phyloP scores from a whole-genome alignment of 1,284 basidiomycete genomes.

The Cryptococcus amylolentus region DNA sequence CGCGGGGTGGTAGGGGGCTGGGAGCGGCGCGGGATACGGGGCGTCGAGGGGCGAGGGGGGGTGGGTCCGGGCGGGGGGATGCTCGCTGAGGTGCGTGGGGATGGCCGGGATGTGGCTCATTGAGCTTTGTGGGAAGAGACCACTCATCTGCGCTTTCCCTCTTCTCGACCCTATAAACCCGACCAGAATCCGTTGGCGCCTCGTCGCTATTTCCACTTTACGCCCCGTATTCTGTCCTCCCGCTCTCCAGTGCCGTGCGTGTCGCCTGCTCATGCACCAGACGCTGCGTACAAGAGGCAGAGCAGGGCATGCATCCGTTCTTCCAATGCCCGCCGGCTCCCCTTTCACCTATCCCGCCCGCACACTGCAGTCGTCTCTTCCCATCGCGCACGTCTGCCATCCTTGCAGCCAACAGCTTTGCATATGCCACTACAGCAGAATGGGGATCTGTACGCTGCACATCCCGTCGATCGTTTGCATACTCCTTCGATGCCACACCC shows the following conservation, averaged over 20 bases:
- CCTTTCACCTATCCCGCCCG: not conserved
- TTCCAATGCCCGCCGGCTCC: not conserved
- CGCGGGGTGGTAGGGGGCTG: not conserved
- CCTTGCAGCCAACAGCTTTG: no score
- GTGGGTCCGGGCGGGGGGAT: not conserved
- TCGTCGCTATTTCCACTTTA: not conserved
- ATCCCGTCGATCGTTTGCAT: no score
- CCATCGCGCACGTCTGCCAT: no score
- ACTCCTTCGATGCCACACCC: no score
- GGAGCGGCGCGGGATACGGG: not conserved
- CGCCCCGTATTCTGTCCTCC: not conserved
- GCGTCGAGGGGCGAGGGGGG: not conserved
- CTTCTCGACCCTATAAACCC: not conserved
- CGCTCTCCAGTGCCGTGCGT: not conserved
- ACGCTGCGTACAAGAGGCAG: not conserved
- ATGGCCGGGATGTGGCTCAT: slow-evolving; percentile 12
- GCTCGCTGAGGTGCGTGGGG: not conserved
- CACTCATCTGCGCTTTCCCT: not conserved
- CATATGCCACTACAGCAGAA: no score
- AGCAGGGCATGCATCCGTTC: not conserved
- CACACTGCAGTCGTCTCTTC: no score
- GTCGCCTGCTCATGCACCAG: not conserved
- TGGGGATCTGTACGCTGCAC: no score
- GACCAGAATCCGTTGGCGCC: not conserved
- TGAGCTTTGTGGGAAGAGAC: not conserved